phyloP scores from a whole-genome alignment of 495 filamentous ascomycete genomes.

The Hypomontagnella monticulosa region DNA sequence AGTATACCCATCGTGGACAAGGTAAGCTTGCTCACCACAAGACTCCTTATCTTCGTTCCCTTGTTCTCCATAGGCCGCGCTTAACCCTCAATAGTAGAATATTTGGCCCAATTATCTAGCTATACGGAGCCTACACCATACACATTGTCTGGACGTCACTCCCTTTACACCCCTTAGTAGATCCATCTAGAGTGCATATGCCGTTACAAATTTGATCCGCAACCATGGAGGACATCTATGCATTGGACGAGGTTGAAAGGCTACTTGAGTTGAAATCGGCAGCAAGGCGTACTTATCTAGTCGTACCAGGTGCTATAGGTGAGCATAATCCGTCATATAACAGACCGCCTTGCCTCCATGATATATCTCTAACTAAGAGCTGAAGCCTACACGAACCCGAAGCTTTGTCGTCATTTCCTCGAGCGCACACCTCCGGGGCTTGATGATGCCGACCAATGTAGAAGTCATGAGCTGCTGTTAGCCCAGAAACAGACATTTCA shows the following conservation, averaged over 20 bases:
- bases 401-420: constrained; percentile 38
- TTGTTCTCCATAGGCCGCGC: too few species aligned
- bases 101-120: too few species aligned
- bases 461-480: constrained; percentile 41
- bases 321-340: neutral
- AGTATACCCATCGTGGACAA: too few species aligned
- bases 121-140: too few species aligned
- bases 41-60: too few species aligned
- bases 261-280: constrained; percentile 16
- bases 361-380: constrained; percentile 5
- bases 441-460: constrained; percentile 3
- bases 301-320: constrained; percentile 11
- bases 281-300: constrained; percentile 8
- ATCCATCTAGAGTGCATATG: constrained; percentile 1
- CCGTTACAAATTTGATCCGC: neutral
- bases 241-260: constrained; percentile 14
- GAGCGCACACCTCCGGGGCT: constrained; percentile 26
- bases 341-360: neutral
- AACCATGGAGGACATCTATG: constrained; percentile 15
- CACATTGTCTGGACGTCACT: too few species aligned
- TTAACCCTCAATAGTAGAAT: too few species aligned
- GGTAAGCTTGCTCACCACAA: too few species aligned
- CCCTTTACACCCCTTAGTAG: neutral
- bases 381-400: constrained; percentile 38
- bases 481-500: constrained; percentile 33